Evolutionary conservation across 2,329 filamentous ascomycete species (phyloP).

Genomic region (Fusarium sp.): DNA sequence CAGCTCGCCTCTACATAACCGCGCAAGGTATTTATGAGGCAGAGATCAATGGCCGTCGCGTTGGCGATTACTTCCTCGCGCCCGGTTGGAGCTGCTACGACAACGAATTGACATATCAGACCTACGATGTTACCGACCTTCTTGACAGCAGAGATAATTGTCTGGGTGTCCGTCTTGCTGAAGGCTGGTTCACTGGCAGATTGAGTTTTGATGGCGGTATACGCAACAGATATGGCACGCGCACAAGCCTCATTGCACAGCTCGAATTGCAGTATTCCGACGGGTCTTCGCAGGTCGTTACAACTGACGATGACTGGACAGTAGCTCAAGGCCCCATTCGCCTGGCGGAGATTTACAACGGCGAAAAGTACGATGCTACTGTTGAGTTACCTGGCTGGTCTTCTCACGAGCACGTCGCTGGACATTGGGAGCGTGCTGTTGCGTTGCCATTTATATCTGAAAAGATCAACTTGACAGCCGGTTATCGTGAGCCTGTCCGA

Average conservation of each 20-base stretch:
- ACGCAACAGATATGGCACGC: slow-evolving; percentile 51
- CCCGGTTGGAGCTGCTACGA: slow-evolving; percentile 64
- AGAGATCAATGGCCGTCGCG: slow-evolving; percentile 53
- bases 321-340: slow-evolving; percentile 48
- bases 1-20: slow-evolving; percentile 54
- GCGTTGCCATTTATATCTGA: slow-evolving; percentile 19
- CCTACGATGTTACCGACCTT: slow-evolving; percentile 59
- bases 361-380: slow-evolving; percentile 59
- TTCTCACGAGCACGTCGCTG: neutral
- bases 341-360: slow-evolving; percentile 60
- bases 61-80: slow-evolving; percentile 55
- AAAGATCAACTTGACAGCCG: slow-evolving; percentile 46
- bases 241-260: slow-evolving; percentile 51
- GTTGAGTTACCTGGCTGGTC: slow-evolving; percentile 39
- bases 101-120: slow-evolving; percentile 60
- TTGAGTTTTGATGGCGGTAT: slow-evolving; percentile 43
- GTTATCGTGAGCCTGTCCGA: slow-evolving; percentile 57
- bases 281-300: slow-evolving; percentile 41
- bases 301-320: slow-evolving; percentile 53
- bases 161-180: slow-evolving; percentile 49
- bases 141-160: slow-evolving; percentile 40
- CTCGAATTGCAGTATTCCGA: slow-evolving; percentile 51
- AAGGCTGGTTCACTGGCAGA: slow-evolving; percentile 60
- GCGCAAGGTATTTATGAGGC: slow-evolving; percentile 58
- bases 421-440: slow-evolving; percentile 25